Evolutionary conservation across 345 rosid genomes (phyloP).

Genomic region (Aquilaria sinensis): DNA sequence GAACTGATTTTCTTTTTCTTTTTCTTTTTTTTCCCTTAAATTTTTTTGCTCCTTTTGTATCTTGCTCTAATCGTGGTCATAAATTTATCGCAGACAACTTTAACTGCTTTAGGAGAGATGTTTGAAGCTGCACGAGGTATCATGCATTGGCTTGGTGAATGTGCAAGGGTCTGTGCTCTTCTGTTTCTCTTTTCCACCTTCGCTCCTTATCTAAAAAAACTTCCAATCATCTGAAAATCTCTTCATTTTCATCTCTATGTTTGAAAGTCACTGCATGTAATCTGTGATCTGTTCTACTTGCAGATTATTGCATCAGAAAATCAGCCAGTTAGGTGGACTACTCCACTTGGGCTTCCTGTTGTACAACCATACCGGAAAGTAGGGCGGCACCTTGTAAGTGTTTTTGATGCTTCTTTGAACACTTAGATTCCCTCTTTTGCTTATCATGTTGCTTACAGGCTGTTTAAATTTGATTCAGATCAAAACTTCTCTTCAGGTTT

Average conservation of each 20-base stretch:
- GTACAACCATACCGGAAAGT: conserved; percentile 87
- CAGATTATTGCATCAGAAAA: conserved; percentile 91
- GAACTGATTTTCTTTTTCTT: no score
- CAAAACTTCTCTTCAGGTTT: conserved; percentile 86
- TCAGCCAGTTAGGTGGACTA: conserved; percentile 89
- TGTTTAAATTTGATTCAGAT: conserved; percentile 47
- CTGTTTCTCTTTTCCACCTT: conserved; percentile 1
- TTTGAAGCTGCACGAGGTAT: conserved; percentile 93
- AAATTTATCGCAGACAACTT: conserved; percentile 52
- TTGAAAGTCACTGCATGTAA: neutral
- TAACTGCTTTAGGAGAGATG: conserved; percentile 89
- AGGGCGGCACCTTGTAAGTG: conserved; percentile 73
- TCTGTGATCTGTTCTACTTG: conserved; percentile 11
- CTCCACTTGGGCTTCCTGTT: conserved; percentile 97
- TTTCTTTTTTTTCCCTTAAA: no score
- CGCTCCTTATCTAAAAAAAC: neutral
- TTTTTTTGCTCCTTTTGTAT: neutral
- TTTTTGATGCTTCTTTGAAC: conserved; percentile 3
- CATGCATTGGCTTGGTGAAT: conserved; percentile 95
- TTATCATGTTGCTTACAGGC: conserved; percentile 3
- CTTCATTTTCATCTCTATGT: neutral
- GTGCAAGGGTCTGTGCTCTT: conserved; percentile 67
- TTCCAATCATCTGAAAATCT: conserved; percentile 4
- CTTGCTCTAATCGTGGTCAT: conserved; percentile 8
- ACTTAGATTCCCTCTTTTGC: conserved; percentile 8